Conservation (phyloP, 192 early-diverging fungal species). For the Pecoramyces ruminantium region DNA sequence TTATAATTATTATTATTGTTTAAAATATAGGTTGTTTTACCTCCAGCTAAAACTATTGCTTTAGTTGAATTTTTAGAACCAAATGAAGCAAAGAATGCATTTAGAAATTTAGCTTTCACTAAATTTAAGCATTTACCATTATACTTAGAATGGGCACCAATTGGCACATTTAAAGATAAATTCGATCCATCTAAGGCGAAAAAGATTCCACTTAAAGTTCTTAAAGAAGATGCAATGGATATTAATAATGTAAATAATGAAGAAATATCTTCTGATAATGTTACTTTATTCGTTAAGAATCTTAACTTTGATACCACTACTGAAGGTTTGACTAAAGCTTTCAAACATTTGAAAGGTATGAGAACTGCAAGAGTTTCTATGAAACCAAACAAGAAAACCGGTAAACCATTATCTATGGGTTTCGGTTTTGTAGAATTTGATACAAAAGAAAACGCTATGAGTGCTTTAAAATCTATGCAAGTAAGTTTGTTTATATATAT, state of each 20-base stretch:
- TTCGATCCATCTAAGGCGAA: conserved; percentile 30
- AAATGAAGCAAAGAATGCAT: conserved; percentile 79
- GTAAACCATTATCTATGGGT: conserved; percentile 73
- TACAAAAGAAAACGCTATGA: conserved; percentile 56
- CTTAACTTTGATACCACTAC: conserved; percentile 82
- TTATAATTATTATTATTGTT: not conserved
- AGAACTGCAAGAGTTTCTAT: conserved; percentile 62
- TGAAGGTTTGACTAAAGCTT: conserved; percentile 51
- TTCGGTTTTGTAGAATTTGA: conserved; percentile 95
- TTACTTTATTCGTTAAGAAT: conserved; percentile 92
- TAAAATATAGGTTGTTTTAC: conserved; percentile 43
- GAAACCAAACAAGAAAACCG: conserved; percentile 74
- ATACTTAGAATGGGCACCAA: conserved; percentile 86
- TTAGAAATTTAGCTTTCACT: conserved; percentile 72
- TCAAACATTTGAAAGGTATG: conserved; percentile 57
- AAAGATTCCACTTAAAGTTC: conserved; percentile 8
- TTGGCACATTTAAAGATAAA: conserved; percentile 49
- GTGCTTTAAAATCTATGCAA: conserved; percentile 77
- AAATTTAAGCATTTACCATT: conserved; percentile 80
- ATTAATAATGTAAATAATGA: conserved; percentile 22
- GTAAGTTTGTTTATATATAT: conserved; percentile 7
- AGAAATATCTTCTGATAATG: conserved; percentile 31
- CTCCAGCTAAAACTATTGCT: conserved; percentile 81
- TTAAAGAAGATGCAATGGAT: not conserved
- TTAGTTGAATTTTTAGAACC: conserved; percentile 83